A percentile compares a stretch with the other conserved stretches of the same genome.
Conservation (phyloP, 2,329 filamentous ascomycete species). For the Fusarium anthophilum region DNA sequence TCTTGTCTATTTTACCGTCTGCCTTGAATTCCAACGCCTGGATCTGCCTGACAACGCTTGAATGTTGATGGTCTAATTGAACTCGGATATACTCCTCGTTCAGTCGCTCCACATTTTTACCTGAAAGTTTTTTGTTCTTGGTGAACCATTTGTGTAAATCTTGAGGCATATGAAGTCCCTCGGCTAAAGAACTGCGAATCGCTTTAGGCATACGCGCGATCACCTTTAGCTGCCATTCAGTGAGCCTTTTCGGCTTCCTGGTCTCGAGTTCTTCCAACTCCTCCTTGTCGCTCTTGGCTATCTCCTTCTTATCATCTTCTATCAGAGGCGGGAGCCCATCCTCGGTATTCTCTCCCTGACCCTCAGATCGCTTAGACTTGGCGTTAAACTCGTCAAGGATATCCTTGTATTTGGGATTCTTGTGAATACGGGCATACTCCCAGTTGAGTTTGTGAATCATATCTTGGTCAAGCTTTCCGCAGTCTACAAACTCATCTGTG, state of each 20-base stretch:
- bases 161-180: neutral
- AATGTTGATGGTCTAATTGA: neutral
- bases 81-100: neutral
- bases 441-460: slow-evolving; percentile 2
- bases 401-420: neutral
- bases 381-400: neutral
- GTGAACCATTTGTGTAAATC: neutral
- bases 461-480: neutral
- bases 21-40: neutral
- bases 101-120: neutral
- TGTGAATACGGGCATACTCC: neutral
- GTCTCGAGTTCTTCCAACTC: neutral
- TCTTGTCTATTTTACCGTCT: neutral
- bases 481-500: neutral
- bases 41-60: neutral
- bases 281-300: neutral
- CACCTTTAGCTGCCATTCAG: neutral
- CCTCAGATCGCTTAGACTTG: neutral
- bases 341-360: no score
- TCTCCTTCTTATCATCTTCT: neutral
- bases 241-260: neutral
- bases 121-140: neutral
- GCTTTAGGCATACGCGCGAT: neutral
- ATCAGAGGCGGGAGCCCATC: neutral
- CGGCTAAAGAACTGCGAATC: neutral